Evolutionary conservation across 2,329 filamentous ascomycete genomes (phyloP), one percentile per base, ranked within the genome.

Genomic region (Clarireedia hainanense): DNA sequence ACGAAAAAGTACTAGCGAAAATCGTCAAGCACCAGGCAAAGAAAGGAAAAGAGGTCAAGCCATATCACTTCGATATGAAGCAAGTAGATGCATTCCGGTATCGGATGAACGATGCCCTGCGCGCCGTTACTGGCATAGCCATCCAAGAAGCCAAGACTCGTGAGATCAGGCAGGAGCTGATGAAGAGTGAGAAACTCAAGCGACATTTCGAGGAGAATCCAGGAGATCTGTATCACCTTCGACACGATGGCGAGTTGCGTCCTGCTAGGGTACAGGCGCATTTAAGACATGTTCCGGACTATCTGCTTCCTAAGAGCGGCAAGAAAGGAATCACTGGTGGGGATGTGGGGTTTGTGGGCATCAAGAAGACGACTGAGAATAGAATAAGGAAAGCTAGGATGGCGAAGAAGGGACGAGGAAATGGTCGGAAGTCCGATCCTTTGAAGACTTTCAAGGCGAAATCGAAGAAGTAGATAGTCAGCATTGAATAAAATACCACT

Each of bases 141-240:
- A 83, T 99, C 46, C 87, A 92, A 61, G 91, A 96, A 75, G 92
- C 94, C 2, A 82, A 94, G 50, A 88, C 89, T 9, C 83, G 89
- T 58, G 92, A 99, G 72, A 79, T 99, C 56, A 82, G 89, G 53
- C 85, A 92, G 69, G 94, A 97, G 71, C 78, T 99, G 12, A 78
- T 96, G 65, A 95, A 95, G 74, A 92, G 87, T 62, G 92, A 97
- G 68, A 96, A 96, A 73, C 76, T 99, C 54, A 91, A 94, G 72
- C 81, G 91, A 51, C 90, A 97, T 75, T 99, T 97, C 67, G 94
- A 97, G 69, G 94, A 99, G 72, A 96, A 99, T 70, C 94, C 94
- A 0, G 84, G 86, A 34, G 92, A 97, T 68, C 74, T 97, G 61
- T 82, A 84, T 39, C 90, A 96, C 69, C 76, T 97, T 62, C 83